Base-by-base conservation (phyloP, 768 basidiomycete species). In the Flagelloscypha sp. region DNA sequence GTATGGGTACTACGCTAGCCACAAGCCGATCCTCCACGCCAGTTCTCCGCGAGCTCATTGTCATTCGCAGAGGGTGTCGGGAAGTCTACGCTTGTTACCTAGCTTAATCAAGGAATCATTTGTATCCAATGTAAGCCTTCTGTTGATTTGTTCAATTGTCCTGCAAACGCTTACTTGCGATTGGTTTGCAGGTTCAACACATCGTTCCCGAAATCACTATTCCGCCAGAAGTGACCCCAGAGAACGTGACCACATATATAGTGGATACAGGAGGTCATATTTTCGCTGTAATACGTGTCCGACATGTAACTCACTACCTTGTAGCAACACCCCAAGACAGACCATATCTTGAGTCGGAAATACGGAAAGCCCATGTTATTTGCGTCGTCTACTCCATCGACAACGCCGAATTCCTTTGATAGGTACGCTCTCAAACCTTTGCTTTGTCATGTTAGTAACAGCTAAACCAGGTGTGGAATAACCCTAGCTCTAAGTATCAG, bases 361-460 rank as follows among this genome's bases (percentile, higher is more conserved):
- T 97, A 40, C 79, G 90, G 34, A 92, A 95, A 57, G 93, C 94
- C 8, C 93, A 99, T 65, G 94, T 95, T 52, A 97, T 98, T 44
- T 94, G 89, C 54, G 82, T 99, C 40, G 94, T 99, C 29, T 98
- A 98, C 57, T 80, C 88, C 21, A 90, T 98, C 51, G 92, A 97
- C 66, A 89, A 93, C 55, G 84, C 94, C 21, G n/a, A 83, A 85
- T 50, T 92, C 90, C 10, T 99, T 99, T 59, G 88, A 94, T 61
- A 81, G n/a, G n/a, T n/a, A n/a, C n/a, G n/a, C n/a, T n/a, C n/a
- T n/a, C n/a, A n/a, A n/a, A n/a, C n/a, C n/a, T n/a, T n/a, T n/a
- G n/a, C n/a, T n/a, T n/a, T n/a, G n/a, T n/a, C n/a, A n/a, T n/a
- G n/a, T n/a, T n/a, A n/a, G n/a, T n/a, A n/a, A n/a, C n/a, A n/a